Evolutionary conservation across 768 basidiomycete species (phyloP).

Genomic region (Cyclocybe cylindracea): DNA sequence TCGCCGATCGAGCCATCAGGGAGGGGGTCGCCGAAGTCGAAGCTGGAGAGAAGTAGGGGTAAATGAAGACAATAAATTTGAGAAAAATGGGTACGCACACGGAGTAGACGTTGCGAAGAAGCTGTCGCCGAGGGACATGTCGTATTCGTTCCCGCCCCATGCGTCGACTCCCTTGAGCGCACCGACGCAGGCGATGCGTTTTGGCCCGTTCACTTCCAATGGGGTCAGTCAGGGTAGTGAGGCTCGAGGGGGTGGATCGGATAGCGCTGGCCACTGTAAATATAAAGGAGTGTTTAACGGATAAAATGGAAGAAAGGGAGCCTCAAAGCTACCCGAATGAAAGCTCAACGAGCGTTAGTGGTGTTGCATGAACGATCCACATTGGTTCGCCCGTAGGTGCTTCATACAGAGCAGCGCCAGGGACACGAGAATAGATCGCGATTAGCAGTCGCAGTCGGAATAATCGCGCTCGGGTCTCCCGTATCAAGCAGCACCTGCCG

Average conservation of each 20-base stretch:
- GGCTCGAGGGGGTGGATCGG: slow-evolving; percentile 47
- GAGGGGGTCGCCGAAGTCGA: slow-evolving; percentile 40
- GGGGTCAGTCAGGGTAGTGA: slow-evolving; percentile 31
- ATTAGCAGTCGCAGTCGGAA: slow-evolving; percentile 33
- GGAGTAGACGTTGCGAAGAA: slow-evolving; percentile 48
- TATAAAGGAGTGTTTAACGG: not conserved
- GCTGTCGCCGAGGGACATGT: slow-evolving; percentile 42
- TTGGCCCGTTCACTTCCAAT: slow-evolving; percentile 22
- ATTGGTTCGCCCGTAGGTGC: slow-evolving; percentile 16
- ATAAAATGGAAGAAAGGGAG: slow-evolving; percentile 14
- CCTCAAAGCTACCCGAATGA: slow-evolving; percentile 34
- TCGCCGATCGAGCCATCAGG: slow-evolving; percentile 18
- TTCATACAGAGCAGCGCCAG: slow-evolving; percentile 31
- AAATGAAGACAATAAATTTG: not conserved
- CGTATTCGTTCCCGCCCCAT: slow-evolving; percentile 27
- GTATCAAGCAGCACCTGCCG: slow-evolving; percentile 44
- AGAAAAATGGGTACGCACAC: slow-evolving; percentile 29
- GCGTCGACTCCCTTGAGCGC: slow-evolving; percentile 30
- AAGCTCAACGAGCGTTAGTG: slow-evolving; percentile 33
- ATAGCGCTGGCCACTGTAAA: slow-evolving; percentile 28
- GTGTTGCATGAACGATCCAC: slow-evolving; percentile 44
- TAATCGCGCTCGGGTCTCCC: slow-evolving; percentile 38
- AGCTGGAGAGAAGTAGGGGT: slow-evolving; percentile 22
- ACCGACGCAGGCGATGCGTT: slow-evolving; percentile 40
- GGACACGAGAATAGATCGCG: slow-evolving; percentile 40